Base-by-base conservation (phyloP, 129 eudicot species). In the Flaveria brownii region DNA sequence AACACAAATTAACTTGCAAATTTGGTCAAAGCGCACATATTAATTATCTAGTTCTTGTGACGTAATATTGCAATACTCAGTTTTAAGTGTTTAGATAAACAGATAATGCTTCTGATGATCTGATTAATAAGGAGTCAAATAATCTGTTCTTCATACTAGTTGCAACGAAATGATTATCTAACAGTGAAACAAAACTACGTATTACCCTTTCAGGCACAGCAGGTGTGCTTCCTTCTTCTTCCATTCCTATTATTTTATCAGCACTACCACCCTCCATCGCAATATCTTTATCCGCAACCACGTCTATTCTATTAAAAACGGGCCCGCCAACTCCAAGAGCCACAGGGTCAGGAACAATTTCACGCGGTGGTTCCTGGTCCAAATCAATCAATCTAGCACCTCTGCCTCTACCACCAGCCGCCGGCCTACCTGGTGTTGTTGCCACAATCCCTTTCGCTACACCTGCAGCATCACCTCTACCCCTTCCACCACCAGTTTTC, bases 141-240 rank as follows among this genome's bases (percentile, higher is more conserved):
- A n/a, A 52, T 52, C 59, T 15, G 22, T 15, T 52, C 59, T n/a
- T 52, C 2, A 2, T 52, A 5, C 22, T 18, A 52, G 59, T 52
- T 52, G 23, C 59, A 52, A 52, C 9, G 1, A 52, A n/a, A 1
- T 52, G 59, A 52, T 16, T 16, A 52, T 52, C 59, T 16, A n/a
- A 52, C n/a, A 18, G 59, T 16, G 4, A 52, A 52, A 52, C 20
- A 52, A 52, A 4, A 15, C 17, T 15, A 55, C 62, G 0, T 77
- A 84, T 4, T 89, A 92, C 97, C 91, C 88, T 89, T 23, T 92
- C 96, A 9, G 96, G 95, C 15, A 90, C 91, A 1, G 96, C 96
- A 77, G 96, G 86, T 75, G 86, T 62, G 60, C 79, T 85, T 55
- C 91, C 72, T 22, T 87, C 96, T 55, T 87, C 97, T 78, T 92